Conservation (phyloP, 345 rosid species). For the Pistacia atlantica region DNA sequence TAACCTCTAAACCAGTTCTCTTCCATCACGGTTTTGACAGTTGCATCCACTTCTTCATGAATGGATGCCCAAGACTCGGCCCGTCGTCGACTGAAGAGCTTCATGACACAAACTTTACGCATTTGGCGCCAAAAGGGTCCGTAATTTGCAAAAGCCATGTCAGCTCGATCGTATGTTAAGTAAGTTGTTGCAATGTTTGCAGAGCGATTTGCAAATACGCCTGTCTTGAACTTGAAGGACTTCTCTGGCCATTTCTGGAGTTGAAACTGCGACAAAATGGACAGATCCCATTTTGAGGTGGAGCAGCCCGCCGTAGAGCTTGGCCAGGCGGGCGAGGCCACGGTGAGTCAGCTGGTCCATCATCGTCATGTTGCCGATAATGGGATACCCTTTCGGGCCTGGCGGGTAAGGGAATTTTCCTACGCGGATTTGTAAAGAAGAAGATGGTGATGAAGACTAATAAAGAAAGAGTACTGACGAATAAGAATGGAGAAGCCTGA, state of each 20-base stretch:
- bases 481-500: constrained; percentile 25
- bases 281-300: constrained; percentile 54
- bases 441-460: not conserved
- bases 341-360: constrained; percentile 74
- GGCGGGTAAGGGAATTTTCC: constrained; percentile 58
- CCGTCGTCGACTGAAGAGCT: constrained; percentile 79
- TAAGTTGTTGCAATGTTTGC: constrained; percentile 70
- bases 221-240: constrained; percentile 72
- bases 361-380: constrained; percentile 71
- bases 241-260: constrained; percentile 70
- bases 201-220: constrained; percentile 67
- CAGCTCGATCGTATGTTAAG: constrained; percentile 77
- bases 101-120: constrained; percentile 83
- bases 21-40: constrained; percentile 37
- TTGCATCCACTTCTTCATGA: constrained; percentile 65
- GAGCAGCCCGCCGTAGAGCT: constrained; percentile 58
- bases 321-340: constrained; percentile 62
- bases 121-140: constrained; percentile 95
- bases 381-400: constrained; percentile 77
- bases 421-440: not conserved
- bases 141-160: constrained; percentile 94
- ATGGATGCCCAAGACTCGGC: constrained; percentile 94
- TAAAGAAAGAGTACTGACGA: constrained; percentile 1
- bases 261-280: constrained; percentile 57
- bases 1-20: constrained; percentile 46